These are phyloP conservation scores for Salix udensis DNA, from an alignment of 345 rosid genomes.

Conservation along the genomic window DNA sequence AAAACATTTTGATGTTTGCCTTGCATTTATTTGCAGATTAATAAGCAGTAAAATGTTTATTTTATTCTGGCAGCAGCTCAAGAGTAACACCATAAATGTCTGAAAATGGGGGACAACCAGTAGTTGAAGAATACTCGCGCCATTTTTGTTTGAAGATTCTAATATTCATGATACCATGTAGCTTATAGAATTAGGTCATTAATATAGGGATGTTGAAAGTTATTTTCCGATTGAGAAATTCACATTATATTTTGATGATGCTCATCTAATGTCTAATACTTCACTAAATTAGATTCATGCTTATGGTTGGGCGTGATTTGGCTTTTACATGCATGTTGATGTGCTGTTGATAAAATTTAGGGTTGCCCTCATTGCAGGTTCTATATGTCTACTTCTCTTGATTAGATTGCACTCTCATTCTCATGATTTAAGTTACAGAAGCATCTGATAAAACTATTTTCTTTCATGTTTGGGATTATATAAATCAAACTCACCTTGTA, in stretches of 20 bases:
- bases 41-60: slow-evolving; percentile 6
- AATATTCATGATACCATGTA: slow-evolving; percentile 5
- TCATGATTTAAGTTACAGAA: background rate
- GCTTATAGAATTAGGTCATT: slow-evolving; percentile 8
- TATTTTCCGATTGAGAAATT: slow-evolving; percentile 7
- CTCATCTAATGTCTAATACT: slow-evolving; percentile 4
- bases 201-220: background rate
- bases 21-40: background rate
- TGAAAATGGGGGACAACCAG: slow-evolving; percentile 4
- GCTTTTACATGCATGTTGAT: background rate
- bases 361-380: background rate
- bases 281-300: background rate
- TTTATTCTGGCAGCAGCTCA: slow-evolving; percentile 15
- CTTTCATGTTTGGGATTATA: background rate
- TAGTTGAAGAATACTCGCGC: slow-evolving; percentile 13
- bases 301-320: background rate
- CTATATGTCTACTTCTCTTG: background rate
- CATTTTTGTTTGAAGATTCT: slow-evolving; percentile 8
- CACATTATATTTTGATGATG: background rate
- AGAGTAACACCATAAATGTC: slow-evolving; percentile 5
- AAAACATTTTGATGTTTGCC: background rate
- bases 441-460: background rate
- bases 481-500: background rate
- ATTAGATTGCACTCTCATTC: background rate
- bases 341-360: background rate